These are phyloP conservation scores for Cryphonectria radicalis DNA, from an alignment of 2,329 filamentous ascomycete genomes.

Conservation along the genomic window DNA sequence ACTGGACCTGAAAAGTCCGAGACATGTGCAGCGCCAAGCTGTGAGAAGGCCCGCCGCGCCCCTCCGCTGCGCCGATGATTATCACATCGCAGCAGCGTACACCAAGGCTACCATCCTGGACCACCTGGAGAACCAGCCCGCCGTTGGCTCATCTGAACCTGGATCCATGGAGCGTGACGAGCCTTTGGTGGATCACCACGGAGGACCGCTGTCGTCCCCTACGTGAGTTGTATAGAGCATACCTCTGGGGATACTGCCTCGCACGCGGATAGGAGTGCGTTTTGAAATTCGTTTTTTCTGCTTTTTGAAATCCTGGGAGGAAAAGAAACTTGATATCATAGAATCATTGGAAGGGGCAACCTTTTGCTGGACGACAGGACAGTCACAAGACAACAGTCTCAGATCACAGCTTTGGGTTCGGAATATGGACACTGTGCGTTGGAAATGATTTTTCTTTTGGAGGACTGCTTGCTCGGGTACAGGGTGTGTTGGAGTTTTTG, in stretches of 20 bases:
- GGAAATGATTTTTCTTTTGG: background rate
- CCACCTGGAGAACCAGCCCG: background rate
- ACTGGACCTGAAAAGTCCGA: slow-evolving; percentile 4
- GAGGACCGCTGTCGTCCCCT: background rate
- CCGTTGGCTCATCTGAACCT: background rate
- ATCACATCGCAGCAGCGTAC: background rate
- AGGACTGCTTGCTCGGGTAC: background rate
- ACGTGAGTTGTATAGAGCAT: background rate
- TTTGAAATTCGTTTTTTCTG: background rate
- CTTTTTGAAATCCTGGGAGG: background rate
- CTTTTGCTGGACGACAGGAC: slow-evolving; percentile 12
- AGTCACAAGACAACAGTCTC: background rate
- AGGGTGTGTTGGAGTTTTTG: background rate
- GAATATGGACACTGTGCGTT: background rate
- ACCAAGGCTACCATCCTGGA: slow-evolving; percentile 1
- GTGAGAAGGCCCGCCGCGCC: slow-evolving; percentile 13
- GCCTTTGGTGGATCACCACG: background rate
- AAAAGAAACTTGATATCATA: background rate
- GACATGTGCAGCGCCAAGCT: slow-evolving; percentile 17
- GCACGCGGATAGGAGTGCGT: background rate
- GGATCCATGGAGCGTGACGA: background rate
- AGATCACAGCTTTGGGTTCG: background rate
- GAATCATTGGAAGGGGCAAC: slow-evolving; percentile 7
- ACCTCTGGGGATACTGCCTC: background rate
- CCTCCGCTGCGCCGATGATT: slow-evolving; percentile 13